Conservation (phyloP, 306 rosid species). For the Glycine tomentella region DNA sequence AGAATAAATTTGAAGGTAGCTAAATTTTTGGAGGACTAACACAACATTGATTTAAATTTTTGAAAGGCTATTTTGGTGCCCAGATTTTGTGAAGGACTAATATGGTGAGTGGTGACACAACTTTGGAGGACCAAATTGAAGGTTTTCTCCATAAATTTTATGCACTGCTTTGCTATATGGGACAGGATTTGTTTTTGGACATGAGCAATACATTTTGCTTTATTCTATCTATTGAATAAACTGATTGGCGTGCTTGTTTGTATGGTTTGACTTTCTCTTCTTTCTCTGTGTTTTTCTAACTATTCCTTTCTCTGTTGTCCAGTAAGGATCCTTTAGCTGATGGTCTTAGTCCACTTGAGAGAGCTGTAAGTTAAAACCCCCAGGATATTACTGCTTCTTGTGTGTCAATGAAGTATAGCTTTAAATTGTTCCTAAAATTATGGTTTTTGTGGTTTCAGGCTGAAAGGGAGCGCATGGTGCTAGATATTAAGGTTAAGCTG, state of each 20-base stretch:
- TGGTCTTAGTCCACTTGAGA: conserved; percentile 88
- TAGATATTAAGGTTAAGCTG: conserved; percentile 96
- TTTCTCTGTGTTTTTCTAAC: conserved; percentile 37
- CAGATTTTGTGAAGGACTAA: not conserved
- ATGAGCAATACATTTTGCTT: conserved; percentile 7
- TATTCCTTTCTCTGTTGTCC: conserved; percentile 62
- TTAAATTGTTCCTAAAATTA: conserved; percentile 30
- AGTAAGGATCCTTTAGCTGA: conserved; percentile 79
- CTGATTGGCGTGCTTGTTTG: conserved; percentile 37
- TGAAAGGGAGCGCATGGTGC: conserved; percentile 96
- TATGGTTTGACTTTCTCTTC: conserved; percentile 38
- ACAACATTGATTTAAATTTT: no score
- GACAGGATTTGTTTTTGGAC: conserved; percentile 10
- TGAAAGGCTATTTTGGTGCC: not conserved
- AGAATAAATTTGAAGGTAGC: not conserved
- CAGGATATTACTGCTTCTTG: conserved; percentile 40
- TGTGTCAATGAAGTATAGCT: conserved; percentile 28
- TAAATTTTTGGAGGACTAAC: no score
- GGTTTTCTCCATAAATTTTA: not conserved
- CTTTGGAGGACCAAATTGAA: not conserved
- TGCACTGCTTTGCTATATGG: not conserved
- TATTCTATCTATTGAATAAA: conserved; percentile 31
- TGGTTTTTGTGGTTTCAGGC: conserved; percentile 68
- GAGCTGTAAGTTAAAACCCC: conserved; percentile 76
- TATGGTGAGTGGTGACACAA: not conserved